Evolutionary conservation across 352 stramenopile genomes (phyloP).

Genomic region (Globisporangium barbulae): DNA sequence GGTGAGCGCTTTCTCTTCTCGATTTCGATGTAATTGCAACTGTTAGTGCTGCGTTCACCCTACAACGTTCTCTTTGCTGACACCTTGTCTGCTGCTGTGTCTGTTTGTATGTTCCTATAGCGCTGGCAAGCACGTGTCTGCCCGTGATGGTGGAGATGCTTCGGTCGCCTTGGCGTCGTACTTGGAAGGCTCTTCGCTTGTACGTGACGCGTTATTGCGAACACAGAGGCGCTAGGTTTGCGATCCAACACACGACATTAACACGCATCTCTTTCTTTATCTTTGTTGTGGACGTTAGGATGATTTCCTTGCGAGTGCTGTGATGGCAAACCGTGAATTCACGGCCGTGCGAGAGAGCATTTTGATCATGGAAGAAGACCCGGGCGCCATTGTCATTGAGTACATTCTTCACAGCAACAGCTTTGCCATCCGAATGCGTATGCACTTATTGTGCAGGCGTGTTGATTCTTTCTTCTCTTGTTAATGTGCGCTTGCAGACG

Average conservation of each 20-base stretch:
- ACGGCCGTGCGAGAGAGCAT: constrained; percentile 89
- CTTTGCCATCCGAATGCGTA: not conserved
- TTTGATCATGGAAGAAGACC: constrained; percentile 70
- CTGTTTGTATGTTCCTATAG: constrained; percentile 20
- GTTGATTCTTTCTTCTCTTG: not conserved
- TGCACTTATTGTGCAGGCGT: not conserved
- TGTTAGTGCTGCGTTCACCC: not conserved
- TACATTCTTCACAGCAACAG: constrained; percentile 25
- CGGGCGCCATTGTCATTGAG: constrained; percentile 60
- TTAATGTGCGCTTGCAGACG: constrained; percentile 28
- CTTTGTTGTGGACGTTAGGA: constrained; percentile 38
- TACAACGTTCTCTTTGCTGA: not conserved
- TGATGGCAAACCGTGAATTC: constrained; percentile 91
- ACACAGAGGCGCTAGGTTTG: not conserved
- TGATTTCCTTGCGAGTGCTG: constrained; percentile 91
- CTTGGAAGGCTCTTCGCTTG: constrained; percentile 80
- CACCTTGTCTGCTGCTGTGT: not conserved
- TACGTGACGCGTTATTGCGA: constrained; percentile 20
- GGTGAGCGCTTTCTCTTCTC: constrained; percentile 22
- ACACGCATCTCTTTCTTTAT: not conserved
- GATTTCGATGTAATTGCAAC: not conserved
- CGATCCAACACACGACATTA: constrained; percentile 1
- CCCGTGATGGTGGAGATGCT: constrained; percentile 75
- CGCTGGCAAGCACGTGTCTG: constrained; percentile 82
- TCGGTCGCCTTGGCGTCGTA: constrained; percentile 81